These are phyloP conservation scores for Penicillium goetzii DNA, from an alignment of 495 filamentous ascomycete genomes.

Conservation along the genomic window DNA sequence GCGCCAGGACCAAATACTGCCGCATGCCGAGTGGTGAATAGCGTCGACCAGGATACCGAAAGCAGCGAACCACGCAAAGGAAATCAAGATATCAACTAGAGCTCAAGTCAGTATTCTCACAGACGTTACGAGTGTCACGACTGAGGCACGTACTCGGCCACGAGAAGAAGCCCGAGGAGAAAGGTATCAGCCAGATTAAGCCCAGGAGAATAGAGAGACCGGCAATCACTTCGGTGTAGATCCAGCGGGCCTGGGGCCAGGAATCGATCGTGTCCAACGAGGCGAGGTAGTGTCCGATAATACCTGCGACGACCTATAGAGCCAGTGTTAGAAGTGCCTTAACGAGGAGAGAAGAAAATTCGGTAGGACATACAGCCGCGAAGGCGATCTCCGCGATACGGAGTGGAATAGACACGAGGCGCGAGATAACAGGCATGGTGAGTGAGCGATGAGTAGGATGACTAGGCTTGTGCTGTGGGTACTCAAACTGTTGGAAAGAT, in stretches of 20 bases:
- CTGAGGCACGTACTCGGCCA: slow-evolving; percentile 43
- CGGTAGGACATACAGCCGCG: slow-evolving; percentile 39
- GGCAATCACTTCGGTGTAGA: slow-evolving; percentile 65
- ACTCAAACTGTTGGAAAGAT: background rate
- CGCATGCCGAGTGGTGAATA: slow-evolving; percentile 54
- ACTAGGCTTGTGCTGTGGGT: background rate
- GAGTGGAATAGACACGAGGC: slow-evolving; percentile 54
- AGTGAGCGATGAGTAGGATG: background rate
- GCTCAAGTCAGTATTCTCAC: slow-evolving; percentile 7
- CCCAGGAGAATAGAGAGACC: slow-evolving; percentile 55
- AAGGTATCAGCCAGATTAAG: slow-evolving; percentile 60
- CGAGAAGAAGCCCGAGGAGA: slow-evolving; percentile 48
- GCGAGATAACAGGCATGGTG: slow-evolving; percentile 55
- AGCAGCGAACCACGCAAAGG: slow-evolving; percentile 64
- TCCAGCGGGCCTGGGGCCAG: slow-evolving; percentile 55
- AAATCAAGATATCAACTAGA: slow-evolving; percentile 60
- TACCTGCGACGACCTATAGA: slow-evolving; percentile 56
- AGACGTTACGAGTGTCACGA: background rate
- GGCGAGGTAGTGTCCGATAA: slow-evolving; percentile 58
- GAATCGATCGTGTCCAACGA: slow-evolving; percentile 33
- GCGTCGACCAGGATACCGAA: slow-evolving; percentile 66
- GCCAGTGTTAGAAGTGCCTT: background rate
- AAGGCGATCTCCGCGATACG: slow-evolving; percentile 49
- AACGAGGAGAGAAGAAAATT: background rate
- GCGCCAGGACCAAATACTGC: slow-evolving; percentile 56